phyloP scores from a whole-genome alignment of 805 yeast genomes.

The Starmerella floricola region DNA sequence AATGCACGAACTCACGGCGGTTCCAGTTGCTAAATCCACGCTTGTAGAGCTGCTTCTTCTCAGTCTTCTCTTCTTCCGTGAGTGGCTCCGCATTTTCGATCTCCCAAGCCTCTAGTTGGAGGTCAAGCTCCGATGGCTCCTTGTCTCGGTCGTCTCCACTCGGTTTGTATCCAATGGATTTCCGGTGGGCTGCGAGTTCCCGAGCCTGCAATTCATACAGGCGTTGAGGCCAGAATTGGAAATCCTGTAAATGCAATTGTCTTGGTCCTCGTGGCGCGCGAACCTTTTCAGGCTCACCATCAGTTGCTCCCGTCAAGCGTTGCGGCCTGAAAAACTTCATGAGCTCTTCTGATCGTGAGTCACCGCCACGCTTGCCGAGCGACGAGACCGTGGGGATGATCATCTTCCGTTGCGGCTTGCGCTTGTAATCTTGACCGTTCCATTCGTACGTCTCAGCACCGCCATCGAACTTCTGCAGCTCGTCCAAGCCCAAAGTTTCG shows the following conservation, averaged over 20 bases:
- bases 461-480: slow-evolving; percentile 78
- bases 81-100: slow-evolving; percentile 67
- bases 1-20: slow-evolving; percentile 75
- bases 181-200: slow-evolving; percentile 67
- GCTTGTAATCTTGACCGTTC: slow-evolving; percentile 83
- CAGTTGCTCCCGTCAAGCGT: slow-evolving; percentile 5
- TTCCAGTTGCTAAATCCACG: slow-evolving; percentile 77
- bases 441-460: slow-evolving; percentile 82
- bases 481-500: slow-evolving; percentile 80
- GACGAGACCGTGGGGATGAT: slow-evolving; percentile 26
- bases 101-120: slow-evolving; percentile 51
- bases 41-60: slow-evolving; percentile 43
- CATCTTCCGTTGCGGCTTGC: slow-evolving; percentile 27
- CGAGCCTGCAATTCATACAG: slow-evolving; percentile 63
- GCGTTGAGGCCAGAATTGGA: slow-evolving; percentile 78
- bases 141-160: slow-evolving; percentile 45
- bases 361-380: slow-evolving; percentile 21
- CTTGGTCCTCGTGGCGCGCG: slow-evolving; percentile 74
- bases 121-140: slow-evolving; percentile 35
- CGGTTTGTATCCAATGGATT: slow-evolving; percentile 50
- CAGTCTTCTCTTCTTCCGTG: slow-evolving; percentile 65
- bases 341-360: slow-evolving; percentile 17
- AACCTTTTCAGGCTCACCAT: slow-evolving; percentile 16
- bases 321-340: slow-evolving; percentile 18
- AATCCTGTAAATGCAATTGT: slow-evolving; percentile 71